phyloP scores from a whole-genome alignment of 208 protist species.

The Trypanosoma melophagium region DNA sequence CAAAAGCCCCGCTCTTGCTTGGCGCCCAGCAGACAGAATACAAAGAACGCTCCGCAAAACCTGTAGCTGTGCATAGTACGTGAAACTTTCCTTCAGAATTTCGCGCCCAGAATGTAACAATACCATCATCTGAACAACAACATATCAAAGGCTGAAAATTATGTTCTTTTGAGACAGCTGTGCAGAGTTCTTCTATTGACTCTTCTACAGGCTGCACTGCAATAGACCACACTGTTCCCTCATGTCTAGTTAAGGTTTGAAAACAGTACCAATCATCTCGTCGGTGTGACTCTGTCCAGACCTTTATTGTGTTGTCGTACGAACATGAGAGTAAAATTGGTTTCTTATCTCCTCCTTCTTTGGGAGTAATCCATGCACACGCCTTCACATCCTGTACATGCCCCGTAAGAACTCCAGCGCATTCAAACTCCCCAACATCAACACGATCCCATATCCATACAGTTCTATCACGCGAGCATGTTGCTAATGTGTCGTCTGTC shows the following conservation, averaged over 20 bases:
- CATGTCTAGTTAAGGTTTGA: slow-evolving; percentile 69
- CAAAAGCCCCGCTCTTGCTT: slow-evolving; percentile 29
- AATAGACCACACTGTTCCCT: slow-evolving; percentile 83
- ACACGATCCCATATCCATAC: slow-evolving; percentile 92
- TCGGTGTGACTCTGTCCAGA: slow-evolving; percentile 55
- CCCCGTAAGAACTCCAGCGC: slow-evolving; percentile 81
- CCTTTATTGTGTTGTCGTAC: slow-evolving; percentile 77
- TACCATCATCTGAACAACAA: slow-evolving; percentile 75
- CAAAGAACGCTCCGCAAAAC: slow-evolving; percentile 68
- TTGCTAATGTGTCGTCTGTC: slow-evolving; percentile 78
- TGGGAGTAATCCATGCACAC: slow-evolving; percentile 71
- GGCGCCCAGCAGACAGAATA: slow-evolving; percentile 79
- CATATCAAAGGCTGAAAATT: slow-evolving; percentile 52
- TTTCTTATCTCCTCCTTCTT: slow-evolving; percentile 28
- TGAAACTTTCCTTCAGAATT: slow-evolving; percentile 43
- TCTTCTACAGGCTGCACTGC: slow-evolving; percentile 65
- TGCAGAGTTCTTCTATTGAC: slow-evolving; percentile 31
- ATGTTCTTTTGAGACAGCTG: slow-evolving; percentile 25
- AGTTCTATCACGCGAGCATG: slow-evolving; percentile 86
- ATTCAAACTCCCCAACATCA: slow-evolving; percentile 87
- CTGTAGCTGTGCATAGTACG: slow-evolving; percentile 32
- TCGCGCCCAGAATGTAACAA: slow-evolving; percentile 64
- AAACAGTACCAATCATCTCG: slow-evolving; percentile 90
- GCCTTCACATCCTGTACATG: slow-evolving; percentile 92
- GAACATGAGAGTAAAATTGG: slow-evolving; percentile 67